phyloP scores from a whole-genome alignment of 2,329 filamentous ascomycete species.

The Calonectria pauciramosa region DNA sequence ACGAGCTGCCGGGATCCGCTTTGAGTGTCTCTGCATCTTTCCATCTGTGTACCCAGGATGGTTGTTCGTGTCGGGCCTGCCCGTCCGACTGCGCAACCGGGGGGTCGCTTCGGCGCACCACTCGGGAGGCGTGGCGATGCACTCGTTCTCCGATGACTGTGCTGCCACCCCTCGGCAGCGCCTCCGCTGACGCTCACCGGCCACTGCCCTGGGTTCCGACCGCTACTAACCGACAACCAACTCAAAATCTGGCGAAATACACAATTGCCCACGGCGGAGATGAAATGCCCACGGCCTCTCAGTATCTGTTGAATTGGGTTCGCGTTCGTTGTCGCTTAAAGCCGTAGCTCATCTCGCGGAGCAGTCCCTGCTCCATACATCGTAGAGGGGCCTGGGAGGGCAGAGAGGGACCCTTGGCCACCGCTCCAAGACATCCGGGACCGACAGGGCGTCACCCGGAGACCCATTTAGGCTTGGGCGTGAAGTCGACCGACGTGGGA shows the following conservation, averaged over 20 bases:
- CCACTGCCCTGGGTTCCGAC: not conserved
- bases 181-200: conserved; percentile 15
- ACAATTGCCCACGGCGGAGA: not conserved
- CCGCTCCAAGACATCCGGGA: not conserved
- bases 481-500: conserved; percentile 26
- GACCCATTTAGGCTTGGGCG: conserved; percentile 20
- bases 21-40: conserved; percentile 10
- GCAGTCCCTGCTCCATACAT: not conserved
- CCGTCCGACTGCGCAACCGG: conserved; percentile 26
- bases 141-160: conserved; percentile 17
- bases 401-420: not conserved
- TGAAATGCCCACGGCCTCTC: conserved; percentile 14
- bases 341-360: conserved; percentile 5
- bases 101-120: conserved; percentile 12
- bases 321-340: conserved; percentile 1
- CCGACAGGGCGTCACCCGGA: conserved; percentile 10
- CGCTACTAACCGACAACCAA: not conserved
- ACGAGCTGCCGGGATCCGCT: conserved; percentile 5
- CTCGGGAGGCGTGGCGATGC: conserved; percentile 19
- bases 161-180: not conserved
- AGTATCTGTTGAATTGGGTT: conserved; percentile 17
- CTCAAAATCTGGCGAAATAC: not conserved
- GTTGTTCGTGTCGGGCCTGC: conserved; percentile 27
- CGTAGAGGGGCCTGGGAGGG: not conserved
- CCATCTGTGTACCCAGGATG: conserved; percentile 24